Base-by-base conservation (phyloP, 2,329 filamentous ascomycete species). In the Fusarium sp. region DNA sequence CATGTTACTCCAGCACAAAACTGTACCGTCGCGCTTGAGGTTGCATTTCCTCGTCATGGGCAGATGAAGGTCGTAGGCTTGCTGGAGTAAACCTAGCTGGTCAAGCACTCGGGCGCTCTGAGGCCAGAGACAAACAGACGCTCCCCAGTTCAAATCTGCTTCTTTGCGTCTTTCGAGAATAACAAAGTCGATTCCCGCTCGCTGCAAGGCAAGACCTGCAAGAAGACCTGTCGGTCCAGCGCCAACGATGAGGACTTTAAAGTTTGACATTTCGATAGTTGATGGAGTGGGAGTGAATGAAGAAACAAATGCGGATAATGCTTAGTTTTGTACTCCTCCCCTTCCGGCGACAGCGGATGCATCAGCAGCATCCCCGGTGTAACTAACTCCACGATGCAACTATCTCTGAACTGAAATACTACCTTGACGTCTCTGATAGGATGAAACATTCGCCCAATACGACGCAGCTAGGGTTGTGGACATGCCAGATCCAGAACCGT, bases 1-100 rank as follows among this genome's bases (percentile, higher is more conserved):
- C 62, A 67, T 67, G 5, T 52, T 56, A 7, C 62, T 67, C 63
- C 63, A 67, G 12, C 51, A 32, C 43, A 67, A 49, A 5, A 67
- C 24, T 4, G n/a, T 53, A 0, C 63, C 63, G 39, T 67, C 57
- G 0, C 62, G 47, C 5, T 30, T 42, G 12, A 67, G 57, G 2
- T 67, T 67, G 6, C 63, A 67, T 32, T 67, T 67, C 20, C 39
- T 67, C 12, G 48, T 24, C 62, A 67, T 58, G 0, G 63, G 63
- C 3, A 67, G 3, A 21, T 55, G 56, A 0, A 48, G 26, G 1
- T 52, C 36, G 3, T 20, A 15, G 0, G 59, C 58, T 3, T 60
- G 30, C 6, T 67, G 30, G 15, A 67, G 54, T 6, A 67, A 20
- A 2, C 58, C 65, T 3, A 67, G 39, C 6, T 67, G 65, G 4